These are phyloP conservation scores for Solanum infundibuliforme DNA, from an alignment of 257 asterid species.

Conservation along the genomic window DNA sequence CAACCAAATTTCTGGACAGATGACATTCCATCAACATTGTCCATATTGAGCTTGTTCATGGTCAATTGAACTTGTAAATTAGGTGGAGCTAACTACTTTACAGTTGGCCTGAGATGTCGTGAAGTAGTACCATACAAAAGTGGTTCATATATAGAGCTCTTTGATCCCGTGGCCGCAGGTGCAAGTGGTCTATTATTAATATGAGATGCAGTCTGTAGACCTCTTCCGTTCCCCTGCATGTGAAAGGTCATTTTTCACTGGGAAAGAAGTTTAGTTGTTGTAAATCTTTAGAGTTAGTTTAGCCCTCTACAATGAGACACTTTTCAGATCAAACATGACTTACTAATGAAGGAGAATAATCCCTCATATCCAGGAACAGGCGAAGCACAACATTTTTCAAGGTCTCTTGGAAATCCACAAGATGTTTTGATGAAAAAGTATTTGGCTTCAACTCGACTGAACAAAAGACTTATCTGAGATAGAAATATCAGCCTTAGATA, in stretches of 20 bases:
- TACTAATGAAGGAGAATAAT: conserved; percentile 79
- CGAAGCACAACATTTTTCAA: conserved; percentile 68
- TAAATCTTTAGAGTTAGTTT: conserved; percentile 13
- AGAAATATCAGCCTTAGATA: not conserved
- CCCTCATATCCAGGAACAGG: too few relatives aligned
- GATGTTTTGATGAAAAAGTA: conserved; percentile 1
- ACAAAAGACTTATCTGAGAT: not conserved
- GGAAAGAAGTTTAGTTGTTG: conserved; percentile 58
- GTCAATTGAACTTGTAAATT: conserved; percentile 45
- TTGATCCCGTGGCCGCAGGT: conserved; percentile 34
- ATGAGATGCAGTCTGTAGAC: conserved; percentile 37
- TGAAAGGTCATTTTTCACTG: conserved; percentile 52
- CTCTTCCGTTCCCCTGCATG: conserved; percentile 44
- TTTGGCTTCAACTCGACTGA: not conserved
- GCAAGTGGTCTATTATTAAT: conserved; percentile 34
- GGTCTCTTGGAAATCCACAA: conserved; percentile 35
- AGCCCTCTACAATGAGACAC: not conserved
- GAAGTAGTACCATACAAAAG: conserved; percentile 31
- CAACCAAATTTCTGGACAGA: too few relatives aligned
- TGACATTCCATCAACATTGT: too few relatives aligned
- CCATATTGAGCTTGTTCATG: conserved; percentile 23
- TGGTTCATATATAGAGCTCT: conserved; percentile 33
- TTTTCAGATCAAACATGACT: conserved; percentile 2
- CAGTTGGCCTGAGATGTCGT: conserved; percentile 69
- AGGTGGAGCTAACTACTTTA: conserved; percentile 68